phyloP scores from a whole-genome alignment of 2,329 filamentous ascomycete species.

The Chalaropsis thielavioides region DNA sequence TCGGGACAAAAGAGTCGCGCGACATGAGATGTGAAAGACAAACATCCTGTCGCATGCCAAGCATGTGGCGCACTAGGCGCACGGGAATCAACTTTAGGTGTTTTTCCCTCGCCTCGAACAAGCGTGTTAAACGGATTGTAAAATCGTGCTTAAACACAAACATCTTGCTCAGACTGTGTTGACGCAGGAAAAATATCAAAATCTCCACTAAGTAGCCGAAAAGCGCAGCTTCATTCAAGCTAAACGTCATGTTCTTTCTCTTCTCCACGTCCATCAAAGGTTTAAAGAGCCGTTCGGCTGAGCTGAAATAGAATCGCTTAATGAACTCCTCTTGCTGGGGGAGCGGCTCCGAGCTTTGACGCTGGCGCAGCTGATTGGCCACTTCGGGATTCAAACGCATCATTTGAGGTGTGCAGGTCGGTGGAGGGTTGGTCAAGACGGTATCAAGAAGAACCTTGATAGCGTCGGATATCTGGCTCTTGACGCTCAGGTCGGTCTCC shows the following conservation, averaged over 20 bases:
- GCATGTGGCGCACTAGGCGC: constrained; percentile 81
- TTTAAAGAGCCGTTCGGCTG: constrained; percentile 70
- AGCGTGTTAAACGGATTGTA: constrained; percentile 62
- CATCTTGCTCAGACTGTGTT: constrained; percentile 77
- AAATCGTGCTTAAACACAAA: constrained; percentile 74
- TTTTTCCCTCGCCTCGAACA: constrained; percentile 74
- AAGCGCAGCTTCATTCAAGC: constrained; percentile 73
- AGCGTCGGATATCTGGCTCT: constrained; percentile 87
- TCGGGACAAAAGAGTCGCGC: constrained; percentile 66
- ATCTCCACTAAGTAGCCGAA: constrained; percentile 87
- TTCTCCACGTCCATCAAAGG: constrained; percentile 70
- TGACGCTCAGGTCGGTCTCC: constrained; percentile 85
- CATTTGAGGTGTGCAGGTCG: constrained; percentile 22
- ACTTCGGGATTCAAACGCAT: constrained; percentile 22
- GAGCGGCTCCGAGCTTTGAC: constrained; percentile 36
- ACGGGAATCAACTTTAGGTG: constrained; percentile 87
- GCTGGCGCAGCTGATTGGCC: constrained; percentile 28
- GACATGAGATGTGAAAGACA: constrained; percentile 75
- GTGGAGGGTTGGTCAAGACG: constrained; percentile 23
- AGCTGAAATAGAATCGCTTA: constrained; percentile 76
- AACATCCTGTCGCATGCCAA: constrained; percentile 78
- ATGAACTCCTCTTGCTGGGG: constrained; percentile 77
- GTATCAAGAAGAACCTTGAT: constrained; percentile 84
- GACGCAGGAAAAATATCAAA: constrained; percentile 81
- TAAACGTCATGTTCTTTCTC: constrained; percentile 53